phyloP scores from a whole-genome alignment of 257 asterid genomes.

The Avicennia marina region DNA sequence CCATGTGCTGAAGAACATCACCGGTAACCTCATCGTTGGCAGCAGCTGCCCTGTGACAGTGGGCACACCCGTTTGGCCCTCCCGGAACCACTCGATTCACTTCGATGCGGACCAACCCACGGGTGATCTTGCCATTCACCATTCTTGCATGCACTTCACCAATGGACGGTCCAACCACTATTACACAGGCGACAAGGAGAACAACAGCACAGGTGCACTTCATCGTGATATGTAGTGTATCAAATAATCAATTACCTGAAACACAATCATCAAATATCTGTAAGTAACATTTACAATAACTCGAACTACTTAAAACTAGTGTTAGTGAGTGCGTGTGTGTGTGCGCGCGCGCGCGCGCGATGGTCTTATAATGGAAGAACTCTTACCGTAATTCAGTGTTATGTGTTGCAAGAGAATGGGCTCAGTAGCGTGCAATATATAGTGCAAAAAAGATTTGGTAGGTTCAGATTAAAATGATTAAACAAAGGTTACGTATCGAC shows the following conservation, averaged over 20 bases:
- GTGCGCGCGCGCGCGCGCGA: no score
- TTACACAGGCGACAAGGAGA: slow-evolving; percentile 9
- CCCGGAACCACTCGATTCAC: slow-evolving; percentile 20
- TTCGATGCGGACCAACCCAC: background rate
- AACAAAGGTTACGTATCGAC: slow-evolving; percentile 21
- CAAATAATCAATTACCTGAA: slow-evolving; percentile 7
- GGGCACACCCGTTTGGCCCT: slow-evolving; percentile 22
- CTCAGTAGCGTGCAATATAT: slow-evolving; percentile 15
- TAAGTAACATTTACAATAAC: no score
- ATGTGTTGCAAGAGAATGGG: slow-evolving; percentile 1
- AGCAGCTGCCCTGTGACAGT: no score
- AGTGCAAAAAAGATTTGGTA: background rate
- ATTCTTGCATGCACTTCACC: background rate
- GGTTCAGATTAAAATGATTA: background rate
- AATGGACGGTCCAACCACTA: slow-evolving; percentile 13
- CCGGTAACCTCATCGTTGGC: background rate
- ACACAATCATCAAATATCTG: background rate
- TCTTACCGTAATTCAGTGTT: no score
- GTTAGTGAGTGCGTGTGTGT: no score
- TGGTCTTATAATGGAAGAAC: no score
- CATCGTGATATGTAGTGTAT: no score
- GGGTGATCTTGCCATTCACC: background rate
- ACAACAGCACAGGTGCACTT: slow-evolving; percentile 10
- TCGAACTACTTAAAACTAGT: no score
- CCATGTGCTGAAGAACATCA: no score